These are phyloP conservation scores for Pelargonium myrrhifolium DNA, from an alignment of 441 rosid species.

Conservation along the genomic window DNA sequence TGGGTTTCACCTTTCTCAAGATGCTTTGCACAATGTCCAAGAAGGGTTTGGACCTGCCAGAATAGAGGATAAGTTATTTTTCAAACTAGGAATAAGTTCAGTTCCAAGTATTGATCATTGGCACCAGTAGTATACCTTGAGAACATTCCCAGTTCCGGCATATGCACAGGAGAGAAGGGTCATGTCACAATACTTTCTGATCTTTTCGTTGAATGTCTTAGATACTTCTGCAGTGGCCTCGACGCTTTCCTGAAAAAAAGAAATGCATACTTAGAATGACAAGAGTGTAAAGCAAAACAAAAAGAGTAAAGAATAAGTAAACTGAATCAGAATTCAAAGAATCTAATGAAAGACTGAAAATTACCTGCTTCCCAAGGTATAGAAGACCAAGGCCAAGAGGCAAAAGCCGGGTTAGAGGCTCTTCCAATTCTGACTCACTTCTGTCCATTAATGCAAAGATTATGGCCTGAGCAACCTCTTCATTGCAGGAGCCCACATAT, in stretches of 20 bases:
- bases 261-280: slow-evolving; percentile 13
- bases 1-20: slow-evolving; percentile 74
- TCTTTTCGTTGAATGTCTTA: slow-evolving; percentile 79
- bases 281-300: background rate
- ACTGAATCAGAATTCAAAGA: background rate
- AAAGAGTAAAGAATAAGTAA: background rate
- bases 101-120: background rate
- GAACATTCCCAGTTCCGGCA: slow-evolving; percentile 95
- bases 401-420: slow-evolving; percentile 71
- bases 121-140: slow-evolving; percentile 47
- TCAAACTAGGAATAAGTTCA: background rate
- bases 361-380: slow-evolving; percentile 95
- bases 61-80: background rate
- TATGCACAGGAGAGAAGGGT: slow-evolving; percentile 90
- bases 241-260: slow-evolving; percentile 53
- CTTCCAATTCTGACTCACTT: slow-evolving; percentile 67
- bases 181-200: slow-evolving; percentile 76
- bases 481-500: slow-evolving; percentile 89
- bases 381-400: slow-evolving; percentile 91
- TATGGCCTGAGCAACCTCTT: slow-evolving; percentile 85
- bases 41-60: slow-evolving; percentile 77
- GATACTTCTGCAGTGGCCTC: slow-evolving; percentile 91
- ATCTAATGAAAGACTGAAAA: background rate
- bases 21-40: slow-evolving; percentile 78
- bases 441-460: slow-evolving; percentile 75